A percentile compares a stretch with the other conserved stretches of the same genome.
Conservation (phyloP, 2,329 filamentous ascomycete genomes). For the Phialophora expanda region DNA sequence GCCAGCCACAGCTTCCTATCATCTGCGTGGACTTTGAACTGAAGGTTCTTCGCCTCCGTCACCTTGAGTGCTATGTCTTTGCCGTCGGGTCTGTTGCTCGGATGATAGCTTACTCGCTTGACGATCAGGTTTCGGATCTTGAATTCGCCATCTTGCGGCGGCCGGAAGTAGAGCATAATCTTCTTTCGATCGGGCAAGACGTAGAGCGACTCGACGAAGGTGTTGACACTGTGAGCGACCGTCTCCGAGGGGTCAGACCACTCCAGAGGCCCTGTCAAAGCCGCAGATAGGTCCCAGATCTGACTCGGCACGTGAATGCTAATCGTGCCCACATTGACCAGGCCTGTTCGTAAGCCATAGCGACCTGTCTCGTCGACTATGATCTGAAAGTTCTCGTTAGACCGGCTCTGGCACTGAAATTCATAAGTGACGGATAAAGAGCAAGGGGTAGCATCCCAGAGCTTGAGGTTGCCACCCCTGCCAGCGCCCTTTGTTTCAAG, state of each 20-base stretch:
- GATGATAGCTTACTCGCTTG: constrained; percentile 27
- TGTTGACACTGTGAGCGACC: constrained; percentile 42
- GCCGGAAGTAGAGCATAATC: constrained; percentile 42
- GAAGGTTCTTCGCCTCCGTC: constrained; percentile 48
- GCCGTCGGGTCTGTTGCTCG: constrained; percentile 41
- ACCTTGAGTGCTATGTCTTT: constrained; percentile 41
- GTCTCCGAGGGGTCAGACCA: constrained; percentile 38
- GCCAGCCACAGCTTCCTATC: constrained; percentile 42
- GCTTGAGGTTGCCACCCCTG: constrained; percentile 22
- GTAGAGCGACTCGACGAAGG: constrained; percentile 46
- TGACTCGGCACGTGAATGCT: constrained; percentile 48
- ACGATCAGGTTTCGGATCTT: constrained; percentile 32
- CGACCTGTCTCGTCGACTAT: constrained; percentile 44
- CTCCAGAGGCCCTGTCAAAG: constrained; percentile 41
- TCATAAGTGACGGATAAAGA: constrained; percentile 44
- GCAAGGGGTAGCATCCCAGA: constrained; percentile 25
- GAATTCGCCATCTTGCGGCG: constrained; percentile 37
- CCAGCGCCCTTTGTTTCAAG: constrained; percentile 43
- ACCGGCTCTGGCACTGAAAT: constrained; percentile 47
- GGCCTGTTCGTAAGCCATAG: constrained; percentile 41
- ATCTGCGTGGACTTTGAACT: constrained; percentile 36
- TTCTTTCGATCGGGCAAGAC: constrained; percentile 41
- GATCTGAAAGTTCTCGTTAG: constrained; percentile 44
- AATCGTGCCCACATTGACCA: constrained; percentile 43
- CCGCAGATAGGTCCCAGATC: constrained; percentile 49